These are phyloP conservation scores for Glomus cerebriforme DNA, from an alignment of 192 early-diverging fungal species.

Conservation along the genomic window DNA sequence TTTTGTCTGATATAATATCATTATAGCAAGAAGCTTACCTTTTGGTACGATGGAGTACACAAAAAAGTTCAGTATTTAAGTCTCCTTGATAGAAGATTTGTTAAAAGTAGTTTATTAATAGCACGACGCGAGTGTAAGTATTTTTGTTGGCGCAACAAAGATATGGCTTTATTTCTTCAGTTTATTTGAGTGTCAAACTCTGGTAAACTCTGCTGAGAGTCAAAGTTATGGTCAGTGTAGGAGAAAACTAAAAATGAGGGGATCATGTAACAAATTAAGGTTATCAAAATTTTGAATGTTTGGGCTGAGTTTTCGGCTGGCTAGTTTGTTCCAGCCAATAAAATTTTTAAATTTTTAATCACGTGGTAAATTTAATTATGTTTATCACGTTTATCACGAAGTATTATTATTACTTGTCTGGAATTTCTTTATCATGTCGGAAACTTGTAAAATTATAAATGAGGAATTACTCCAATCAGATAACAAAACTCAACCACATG, in stretches of 20 bases:
- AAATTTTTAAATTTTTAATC: too few species aligned
- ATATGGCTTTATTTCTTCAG: neutral
- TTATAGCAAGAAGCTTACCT: neutral
- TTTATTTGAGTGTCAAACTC: neutral
- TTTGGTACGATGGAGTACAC: neutral
- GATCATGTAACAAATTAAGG: neutral
- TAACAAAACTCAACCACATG: neutral
- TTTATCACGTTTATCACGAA: too few species aligned
- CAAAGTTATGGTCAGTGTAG: neutral
- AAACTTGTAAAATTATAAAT: neutral
- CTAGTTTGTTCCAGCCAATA: neutral
- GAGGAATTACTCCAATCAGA: neutral
- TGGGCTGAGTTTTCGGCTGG: neutral
- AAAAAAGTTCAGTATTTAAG: neutral
- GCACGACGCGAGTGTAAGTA: neutral
- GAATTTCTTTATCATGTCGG: neutral
- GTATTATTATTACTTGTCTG: too few species aligned
- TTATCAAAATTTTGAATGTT: neutral
- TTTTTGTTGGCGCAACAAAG: neutral
- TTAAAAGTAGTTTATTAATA: neutral
- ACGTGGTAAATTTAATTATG: too few species aligned
- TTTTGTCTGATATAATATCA: neutral
- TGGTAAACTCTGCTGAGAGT: neutral
- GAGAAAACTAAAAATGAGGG: neutral
- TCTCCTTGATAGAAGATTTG: neutral